Conservation (phyloP, 2,329 filamentous ascomycete species). For the Pseudopyrenochaeta lycopersici region DNA sequence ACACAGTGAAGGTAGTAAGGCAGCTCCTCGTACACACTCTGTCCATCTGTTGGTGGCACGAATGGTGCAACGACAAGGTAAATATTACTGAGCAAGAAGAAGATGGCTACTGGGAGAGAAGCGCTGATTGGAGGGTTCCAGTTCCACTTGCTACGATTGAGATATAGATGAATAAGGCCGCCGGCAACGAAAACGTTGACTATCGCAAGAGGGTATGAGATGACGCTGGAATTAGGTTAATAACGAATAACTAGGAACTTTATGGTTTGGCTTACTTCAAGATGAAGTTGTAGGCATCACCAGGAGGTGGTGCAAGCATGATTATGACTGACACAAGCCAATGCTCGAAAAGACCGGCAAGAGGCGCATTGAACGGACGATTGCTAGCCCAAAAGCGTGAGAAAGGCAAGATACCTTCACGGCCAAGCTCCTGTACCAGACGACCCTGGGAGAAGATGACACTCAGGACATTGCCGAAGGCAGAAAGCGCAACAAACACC, state of each 20-base stretch:
- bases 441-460: conserved; percentile 75
- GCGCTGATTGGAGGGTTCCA: conserved; percentile 61
- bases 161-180: conserved; percentile 60
- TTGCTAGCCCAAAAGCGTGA: conserved; percentile 71
- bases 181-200: conserved; percentile 62
- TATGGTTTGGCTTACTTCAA: conserved; percentile 49
- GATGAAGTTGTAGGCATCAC: conserved; percentile 72
- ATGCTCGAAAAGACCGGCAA: conserved; percentile 69
- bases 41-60: conserved; percentile 57
- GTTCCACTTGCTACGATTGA: conserved; percentile 50
- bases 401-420: conserved; percentile 72
- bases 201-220: conserved; percentile 70
- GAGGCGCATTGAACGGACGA: conserved; percentile 69
- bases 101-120: conserved; percentile 59
- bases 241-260: conserved; percentile 9
- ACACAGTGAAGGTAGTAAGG: conserved; percentile 65
- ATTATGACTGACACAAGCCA: conserved; percentile 71
- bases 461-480: conserved; percentile 72
- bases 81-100: conserved; percentile 63
- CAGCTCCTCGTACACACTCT: conserved; percentile 62
- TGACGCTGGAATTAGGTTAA: conserved; percentile 57
- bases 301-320: conserved; percentile 72
- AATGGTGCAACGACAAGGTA: conserved; percentile 63
- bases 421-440: conserved; percentile 71
- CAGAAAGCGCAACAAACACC: conserved; percentile 73